Base-by-base conservation (phyloP, 768 basidiomycete species). In the Phylloporus sp. region DNA sequence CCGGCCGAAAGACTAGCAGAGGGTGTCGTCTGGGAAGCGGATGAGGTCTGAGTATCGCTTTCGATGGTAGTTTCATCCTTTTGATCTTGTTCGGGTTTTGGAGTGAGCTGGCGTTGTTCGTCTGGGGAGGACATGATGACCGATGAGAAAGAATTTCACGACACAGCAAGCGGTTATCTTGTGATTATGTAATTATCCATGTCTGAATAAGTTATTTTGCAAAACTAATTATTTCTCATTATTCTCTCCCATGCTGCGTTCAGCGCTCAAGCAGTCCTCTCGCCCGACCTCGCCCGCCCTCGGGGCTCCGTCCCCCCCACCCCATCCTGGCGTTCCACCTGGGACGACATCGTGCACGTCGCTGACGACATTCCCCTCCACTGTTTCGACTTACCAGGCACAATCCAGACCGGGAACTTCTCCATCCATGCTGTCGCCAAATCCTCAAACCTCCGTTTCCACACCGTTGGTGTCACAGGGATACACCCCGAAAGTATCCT, bases 401-500 rank as follows among this genome's bases (percentile, higher is more conserved):
- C 58, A 55, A 44, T 48, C 32, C 56, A 54, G 55, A 13, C 47
- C 52, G 43, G 51, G 51, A 18, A 18, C 42, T 31, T 50, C 60
- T 39, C 41, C 58, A 18, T 55, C 58, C 42, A 42, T 53, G 46
- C 58, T 50, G 23, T 64, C 54, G 24, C 57, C 54, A 6, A 60
- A 48, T 46, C 59, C 23, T 40, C 53, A 53, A 45, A 48, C 66
- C 56, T 12, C 60, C 29, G 6, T 52, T 4, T 42, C 56, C 2
- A 26, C 57, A 42, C 45, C 61, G 24, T 51, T 64, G 28, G 67
- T 54, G 10, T 62, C 70, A 4, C 71, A 69, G 26, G 64, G 71
- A 2, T 70, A 70, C 44, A 68, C 75, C 16, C 61, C 64, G 22
- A 72, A 67, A 57, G 91, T 92, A 22, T 88, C 88, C 3, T 91